Evolutionary conservation across 352 stramenopile genomes (phyloP).

Genomic region (Globisporangium irregulare): DNA sequence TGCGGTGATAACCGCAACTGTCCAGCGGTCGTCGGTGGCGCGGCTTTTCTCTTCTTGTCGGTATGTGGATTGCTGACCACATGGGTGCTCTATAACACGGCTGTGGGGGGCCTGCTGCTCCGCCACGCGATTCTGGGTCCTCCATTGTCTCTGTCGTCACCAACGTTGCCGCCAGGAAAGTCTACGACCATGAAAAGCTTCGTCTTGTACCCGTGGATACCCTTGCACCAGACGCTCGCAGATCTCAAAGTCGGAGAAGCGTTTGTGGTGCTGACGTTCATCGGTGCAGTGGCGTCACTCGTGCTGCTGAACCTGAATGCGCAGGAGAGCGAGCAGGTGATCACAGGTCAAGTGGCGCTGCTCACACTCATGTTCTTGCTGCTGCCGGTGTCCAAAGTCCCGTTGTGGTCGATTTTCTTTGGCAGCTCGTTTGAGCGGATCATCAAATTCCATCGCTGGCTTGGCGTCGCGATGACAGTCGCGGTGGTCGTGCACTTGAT

Average conservation of each 20-base stretch:
- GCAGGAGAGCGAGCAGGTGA: conserved; percentile 32
- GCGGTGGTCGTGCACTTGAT: conserved; percentile 62
- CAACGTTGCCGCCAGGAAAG: conserved; percentile 36
- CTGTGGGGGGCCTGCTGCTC: conserved; percentile 38
- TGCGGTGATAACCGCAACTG: conserved; percentile 62
- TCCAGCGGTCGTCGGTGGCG: conserved; percentile 48
- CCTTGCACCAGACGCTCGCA: conserved; percentile 51
- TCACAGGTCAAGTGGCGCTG: conserved; percentile 54
- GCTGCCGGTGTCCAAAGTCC: conserved; percentile 55
- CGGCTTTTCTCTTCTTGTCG: conserved; percentile 51
- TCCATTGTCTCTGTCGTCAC: not conserved
- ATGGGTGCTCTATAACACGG: conserved; percentile 32
- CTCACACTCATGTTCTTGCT: conserved; percentile 82
- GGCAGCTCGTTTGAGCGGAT: conserved; percentile 78
- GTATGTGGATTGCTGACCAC: conserved; percentile 52
- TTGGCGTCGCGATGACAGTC: conserved; percentile 58
- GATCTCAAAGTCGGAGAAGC: conserved; percentile 63
- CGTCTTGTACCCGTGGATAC: conserved; percentile 34
- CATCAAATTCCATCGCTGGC: conserved; percentile 83
- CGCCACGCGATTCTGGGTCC: conserved; percentile 41
- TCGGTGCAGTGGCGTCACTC: conserved; percentile 32
- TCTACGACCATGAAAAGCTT: conserved; percentile 39
- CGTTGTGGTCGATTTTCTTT: conserved; percentile 69
- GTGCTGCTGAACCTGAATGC: conserved; percentile 39
- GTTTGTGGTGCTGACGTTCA: conserved; percentile 64